Evolutionary conservation across 345 rosid species (phyloP).

Genomic region (Populus pruinosa): DNA sequence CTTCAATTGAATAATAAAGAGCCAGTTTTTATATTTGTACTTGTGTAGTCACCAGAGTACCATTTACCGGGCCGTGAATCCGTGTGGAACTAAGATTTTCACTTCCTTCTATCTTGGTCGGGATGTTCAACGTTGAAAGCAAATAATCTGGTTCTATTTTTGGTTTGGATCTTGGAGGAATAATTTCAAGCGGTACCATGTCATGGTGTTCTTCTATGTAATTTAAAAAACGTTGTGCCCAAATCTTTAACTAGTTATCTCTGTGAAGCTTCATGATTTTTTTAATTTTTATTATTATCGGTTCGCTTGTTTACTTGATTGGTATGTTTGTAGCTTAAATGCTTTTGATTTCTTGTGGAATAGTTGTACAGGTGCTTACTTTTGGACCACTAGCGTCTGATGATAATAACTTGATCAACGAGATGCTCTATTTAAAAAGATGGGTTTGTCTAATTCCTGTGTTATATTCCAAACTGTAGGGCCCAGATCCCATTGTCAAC

Average conservation of each 20-base stretch:
- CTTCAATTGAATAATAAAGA: background rate
- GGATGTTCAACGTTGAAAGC: constrained; percentile 23
- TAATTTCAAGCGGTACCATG: constrained; percentile 5
- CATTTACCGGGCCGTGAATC: constrained; percentile 11
- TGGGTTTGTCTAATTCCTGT: background rate
- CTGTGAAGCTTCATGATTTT: background rate
- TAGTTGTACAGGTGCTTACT: background rate
- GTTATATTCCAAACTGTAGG: background rate
- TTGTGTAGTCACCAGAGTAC: background rate
- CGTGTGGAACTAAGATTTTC: constrained; percentile 3
- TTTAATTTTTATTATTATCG: background rate
- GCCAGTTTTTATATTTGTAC: background rate
- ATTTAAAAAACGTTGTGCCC: background rate
- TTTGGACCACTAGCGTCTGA: background rate
- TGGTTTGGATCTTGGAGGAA: background rate
- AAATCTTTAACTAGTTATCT: background rate
- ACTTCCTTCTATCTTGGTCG: constrained; percentile 4
- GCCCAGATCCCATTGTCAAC: background rate
- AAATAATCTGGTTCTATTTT: background rate
- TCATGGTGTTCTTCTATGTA: constrained; percentile 7
- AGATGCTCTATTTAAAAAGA: background rate
- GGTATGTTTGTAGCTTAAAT: background rate
- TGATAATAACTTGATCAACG: background rate
- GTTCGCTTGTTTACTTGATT: background rate
- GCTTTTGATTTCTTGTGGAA: background rate